Base-by-base conservation (phyloP, 2,329 filamentous ascomycete species). In the Ascochyta viciae-villosae region DNA sequence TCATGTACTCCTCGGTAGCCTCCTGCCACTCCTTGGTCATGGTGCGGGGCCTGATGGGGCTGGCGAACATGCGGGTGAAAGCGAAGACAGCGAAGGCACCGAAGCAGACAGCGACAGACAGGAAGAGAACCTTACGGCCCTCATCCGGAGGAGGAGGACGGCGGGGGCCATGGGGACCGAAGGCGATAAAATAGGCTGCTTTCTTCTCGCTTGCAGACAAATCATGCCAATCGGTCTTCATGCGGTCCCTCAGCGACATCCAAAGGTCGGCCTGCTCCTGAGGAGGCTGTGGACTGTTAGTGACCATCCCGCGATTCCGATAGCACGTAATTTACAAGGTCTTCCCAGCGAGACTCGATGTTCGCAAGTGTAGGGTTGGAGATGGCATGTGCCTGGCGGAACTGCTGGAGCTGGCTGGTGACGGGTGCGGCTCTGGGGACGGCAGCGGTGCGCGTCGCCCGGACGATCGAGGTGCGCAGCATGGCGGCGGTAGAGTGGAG, bases 341-440 rank as follows among this genome's bases (percentile, higher is more conserved):
- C 87, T 84, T 99, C 95, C 95, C 95, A 99, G 84, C 95, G 87
- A 89, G 96, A 97, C 88, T 99, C 95, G 76, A 99, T 98, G 82
- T 96, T 92, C 80, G 92, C 91, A 74, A 99, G 87, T 57, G 92
- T 97, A 70, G 96, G 95, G 84, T 97, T 98, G 75, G 93, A 96
- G 81, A 99, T 96, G 77, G 94, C 93, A 79, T 96, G 92, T 70
- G 90, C 90, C 71, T 89, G 87, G 72, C 84, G 82, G 61, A 77
- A 78, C 74, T 83, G 81, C 75, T 84, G 80, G 59, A 77, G 73
- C 63, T 74, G 74, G 72, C 76, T 74, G 61, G 74, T 75, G 57
- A 75, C 72, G 56, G 76, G 72, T 41, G 67, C 64, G 56, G 65
- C 59, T 51, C 67, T 69, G 59, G 70, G 65, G 63, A 73, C 57